phyloP scores from a whole-genome alignment of 306 rosid genomes.

The Urtica urens region DNA sequence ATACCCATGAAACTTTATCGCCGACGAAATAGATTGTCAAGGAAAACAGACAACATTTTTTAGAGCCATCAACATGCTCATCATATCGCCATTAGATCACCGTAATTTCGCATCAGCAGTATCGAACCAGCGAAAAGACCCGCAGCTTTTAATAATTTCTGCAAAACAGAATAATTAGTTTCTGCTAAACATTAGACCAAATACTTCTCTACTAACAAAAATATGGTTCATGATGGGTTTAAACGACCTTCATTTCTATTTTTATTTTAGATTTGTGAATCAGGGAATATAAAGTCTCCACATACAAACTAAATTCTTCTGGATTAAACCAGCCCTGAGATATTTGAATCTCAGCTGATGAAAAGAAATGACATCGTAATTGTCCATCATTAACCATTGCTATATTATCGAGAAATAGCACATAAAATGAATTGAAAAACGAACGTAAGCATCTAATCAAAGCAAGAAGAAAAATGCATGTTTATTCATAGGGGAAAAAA shows the following conservation, averaged over 20 bases:
- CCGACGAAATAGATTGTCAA: no score
- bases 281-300: neutral
- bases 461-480: no score
- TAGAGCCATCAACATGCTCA: slow-evolving; percentile 22
- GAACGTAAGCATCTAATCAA: no score
- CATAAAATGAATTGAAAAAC: no score
- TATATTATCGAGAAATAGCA: neutral
- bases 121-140: slow-evolving; percentile 73
- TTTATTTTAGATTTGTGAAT: neutral
- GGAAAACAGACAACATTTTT: no score
- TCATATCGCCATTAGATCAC: slow-evolving; percentile 86
- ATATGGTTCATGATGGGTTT: neutral
- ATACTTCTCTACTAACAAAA: neutral
- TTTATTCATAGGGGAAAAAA: neutral
- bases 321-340: neutral
- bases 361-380: neutral
- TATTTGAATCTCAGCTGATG: neutral
- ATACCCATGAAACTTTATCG: no score
- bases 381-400: neutral
- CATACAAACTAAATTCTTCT: neutral
- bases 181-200: neutral
- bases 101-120: slow-evolving; percentile 58
- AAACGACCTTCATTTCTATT: neutral
- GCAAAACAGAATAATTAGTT: slow-evolving; percentile 13
- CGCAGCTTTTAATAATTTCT: slow-evolving; percentile 75